Percentiles rank a stretch among this genome's conserved stretches.
Conservation (phyloP, 2,329 filamentous ascomycete species). For the Exophiala mesophila region DNA sequence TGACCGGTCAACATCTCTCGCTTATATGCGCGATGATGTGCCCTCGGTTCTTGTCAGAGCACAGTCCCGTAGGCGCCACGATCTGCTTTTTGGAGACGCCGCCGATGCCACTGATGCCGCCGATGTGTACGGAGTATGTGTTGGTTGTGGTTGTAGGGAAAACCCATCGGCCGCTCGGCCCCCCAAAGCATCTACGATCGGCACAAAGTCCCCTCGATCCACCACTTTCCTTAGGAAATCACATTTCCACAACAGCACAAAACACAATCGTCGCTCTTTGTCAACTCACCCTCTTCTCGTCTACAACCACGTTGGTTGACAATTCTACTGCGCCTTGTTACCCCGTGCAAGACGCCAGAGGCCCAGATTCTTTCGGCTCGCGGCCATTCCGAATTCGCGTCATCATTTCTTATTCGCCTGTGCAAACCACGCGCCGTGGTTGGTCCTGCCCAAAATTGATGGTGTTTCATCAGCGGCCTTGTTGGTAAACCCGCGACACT, state of each 20-base stretch:
- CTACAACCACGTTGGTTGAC: no score
- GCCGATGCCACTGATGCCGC: no score
- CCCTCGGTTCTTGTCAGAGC: not conserved
- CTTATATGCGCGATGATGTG: not conserved
- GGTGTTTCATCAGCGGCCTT: slow-evolving; percentile 21
- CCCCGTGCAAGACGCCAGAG: no score
- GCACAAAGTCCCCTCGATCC: no score
- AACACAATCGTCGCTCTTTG: not conserved
- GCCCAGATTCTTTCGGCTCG: slow-evolving; percentile 12
- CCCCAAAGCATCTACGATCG: no score
- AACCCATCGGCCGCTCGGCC: no score
- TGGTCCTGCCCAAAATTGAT: slow-evolving; percentile 20
- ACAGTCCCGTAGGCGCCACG: no score
- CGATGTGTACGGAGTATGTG: no score
- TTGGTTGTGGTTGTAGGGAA: no score
- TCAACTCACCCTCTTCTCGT: not conserved
- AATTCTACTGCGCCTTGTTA: not conserved
- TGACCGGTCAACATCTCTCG: not conserved
- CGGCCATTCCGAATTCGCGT: slow-evolving; percentile 16
- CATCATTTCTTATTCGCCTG: slow-evolving; percentile 14
- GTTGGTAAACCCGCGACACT: slow-evolving; percentile 19
- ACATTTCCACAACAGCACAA: no score
- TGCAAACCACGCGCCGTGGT: slow-evolving; percentile 15
- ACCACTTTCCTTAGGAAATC: no score
- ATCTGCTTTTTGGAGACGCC: no score